Percentiles rank a stretch among this genome's conserved stretches.
These are phyloP conservation scores for Ustilago xerochloae DNA, from an alignment of 1,284 basidiomycete genomes.

Conservation along the genomic window DNA sequence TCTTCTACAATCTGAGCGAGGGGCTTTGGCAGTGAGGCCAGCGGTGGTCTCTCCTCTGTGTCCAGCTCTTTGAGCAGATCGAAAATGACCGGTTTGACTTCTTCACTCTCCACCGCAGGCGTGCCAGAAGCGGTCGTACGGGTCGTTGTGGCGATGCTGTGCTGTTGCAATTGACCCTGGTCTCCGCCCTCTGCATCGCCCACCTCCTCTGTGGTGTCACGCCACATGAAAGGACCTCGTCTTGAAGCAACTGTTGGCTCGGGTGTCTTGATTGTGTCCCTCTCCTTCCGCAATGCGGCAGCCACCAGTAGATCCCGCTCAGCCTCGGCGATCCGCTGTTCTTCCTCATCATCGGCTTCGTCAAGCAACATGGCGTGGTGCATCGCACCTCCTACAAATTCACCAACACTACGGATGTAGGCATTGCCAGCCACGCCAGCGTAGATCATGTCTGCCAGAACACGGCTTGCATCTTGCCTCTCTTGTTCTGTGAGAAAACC, in stretches of 20 bases:
- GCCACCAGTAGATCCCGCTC: constrained; percentile 12
- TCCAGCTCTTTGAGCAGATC: constrained; percentile 8
- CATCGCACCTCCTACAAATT: constrained; percentile 53
- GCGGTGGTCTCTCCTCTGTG: constrained; percentile 12
- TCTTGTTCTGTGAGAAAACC: constrained; percentile 22
- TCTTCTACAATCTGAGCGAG: constrained; percentile 41
- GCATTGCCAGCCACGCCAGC: constrained; percentile 46
- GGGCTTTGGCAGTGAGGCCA: constrained; percentile 15
- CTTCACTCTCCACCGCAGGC: constrained; percentile 5
- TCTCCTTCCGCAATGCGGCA: constrained; percentile 20
- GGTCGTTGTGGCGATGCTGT: not conserved
- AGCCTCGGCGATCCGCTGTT: constrained; percentile 21
- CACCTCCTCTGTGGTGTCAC: constrained; percentile 34
- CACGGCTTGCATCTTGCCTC: constrained; percentile 31
- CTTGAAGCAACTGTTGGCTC: constrained; percentile 34
- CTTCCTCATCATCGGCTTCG: constrained; percentile 31
- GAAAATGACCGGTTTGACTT: constrained; percentile 11
- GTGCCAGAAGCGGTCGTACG: constrained; percentile 11
- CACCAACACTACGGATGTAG: constrained; percentile 52
- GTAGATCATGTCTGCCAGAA: constrained; percentile 51
- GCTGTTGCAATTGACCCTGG: not conserved
- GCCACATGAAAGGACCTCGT: constrained; percentile 46
- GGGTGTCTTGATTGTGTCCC: constrained; percentile 10
- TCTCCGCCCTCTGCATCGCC: not conserved
- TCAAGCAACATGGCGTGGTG: constrained; percentile 35